A percentile compares a stretch with the other conserved stretches of the same genome.
Conservation (phyloP, 2,329 filamentous ascomycete genomes). For the Metarhizium brunneum region DNA sequence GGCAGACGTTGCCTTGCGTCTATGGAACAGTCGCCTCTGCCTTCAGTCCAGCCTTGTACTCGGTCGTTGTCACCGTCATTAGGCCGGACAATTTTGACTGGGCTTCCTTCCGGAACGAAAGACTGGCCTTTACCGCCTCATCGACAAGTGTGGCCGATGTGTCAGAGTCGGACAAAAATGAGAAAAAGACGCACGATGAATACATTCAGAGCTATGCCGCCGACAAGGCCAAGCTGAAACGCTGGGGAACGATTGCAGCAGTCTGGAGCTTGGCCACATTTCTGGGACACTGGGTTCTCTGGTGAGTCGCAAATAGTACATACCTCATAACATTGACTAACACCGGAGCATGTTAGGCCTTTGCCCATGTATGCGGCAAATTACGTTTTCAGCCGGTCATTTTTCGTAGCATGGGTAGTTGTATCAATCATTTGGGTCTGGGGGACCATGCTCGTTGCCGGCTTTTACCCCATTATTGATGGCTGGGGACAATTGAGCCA, state of each 20-base stretch:
- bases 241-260: conserved; percentile 35
- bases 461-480: conserved; percentile 40
- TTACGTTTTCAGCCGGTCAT: conserved; percentile 38
- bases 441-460: conserved; percentile 38
- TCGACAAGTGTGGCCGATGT: neutral
- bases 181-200: conserved; percentile 14
- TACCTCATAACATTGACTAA: neutral
- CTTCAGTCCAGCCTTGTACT: conserved; percentile 32
- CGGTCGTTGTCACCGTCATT: conserved; percentile 34
- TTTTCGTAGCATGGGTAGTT: conserved; percentile 41
- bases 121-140: conserved; percentile 24
- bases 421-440: conserved; percentile 44
- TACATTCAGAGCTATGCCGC: conserved; percentile 15
- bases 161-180: conserved; percentile 9
- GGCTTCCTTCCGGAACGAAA: conserved; percentile 30
- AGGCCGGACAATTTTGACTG: conserved; percentile 32
- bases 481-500: conserved; percentile 22
- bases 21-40: conserved; percentile 40
- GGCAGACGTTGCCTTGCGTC: conserved; percentile 33
- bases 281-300: conserved; percentile 42
- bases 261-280: conserved; percentile 40
- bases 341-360: conserved; percentile 19
- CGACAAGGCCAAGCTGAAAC: conserved; percentile 28
- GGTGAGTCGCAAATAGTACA: conserved; percentile 19
- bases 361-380: conserved; percentile 44